A percentile compares a stretch with the other conserved stretches of the same genome.
Conservation (phyloP, 139 green algal genomes). For the Mychonastes homosphaera region DNA sequence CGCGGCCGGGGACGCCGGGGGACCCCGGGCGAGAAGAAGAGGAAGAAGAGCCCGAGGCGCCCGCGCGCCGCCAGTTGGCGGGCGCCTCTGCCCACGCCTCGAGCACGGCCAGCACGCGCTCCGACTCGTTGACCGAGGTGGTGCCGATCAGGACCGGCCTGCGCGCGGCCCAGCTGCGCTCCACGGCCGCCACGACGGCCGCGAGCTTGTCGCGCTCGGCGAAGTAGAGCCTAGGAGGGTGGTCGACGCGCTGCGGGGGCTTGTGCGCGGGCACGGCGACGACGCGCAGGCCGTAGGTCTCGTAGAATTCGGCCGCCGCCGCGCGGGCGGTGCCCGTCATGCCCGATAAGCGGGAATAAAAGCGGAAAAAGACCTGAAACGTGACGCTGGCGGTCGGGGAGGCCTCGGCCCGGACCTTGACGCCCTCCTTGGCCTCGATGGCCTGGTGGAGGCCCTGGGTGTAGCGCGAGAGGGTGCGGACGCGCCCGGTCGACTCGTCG, state of each 20-base stretch:
- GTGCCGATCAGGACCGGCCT: slow-evolving; percentile 87
- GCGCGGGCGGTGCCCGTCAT: slow-evolving; percentile 77
- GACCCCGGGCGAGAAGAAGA: too few species aligned
- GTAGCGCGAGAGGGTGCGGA: slow-evolving; percentile 34
- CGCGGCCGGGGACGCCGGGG: too few species aligned
- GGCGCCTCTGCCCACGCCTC: too few species aligned
- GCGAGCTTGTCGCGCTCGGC: slow-evolving; percentile 13
- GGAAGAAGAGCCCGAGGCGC: too few species aligned
- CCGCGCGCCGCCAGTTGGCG: too few species aligned
- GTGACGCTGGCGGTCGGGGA: slow-evolving; percentile 35
- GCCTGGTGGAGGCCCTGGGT: slow-evolving; percentile 45
- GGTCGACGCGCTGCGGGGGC: slow-evolving; percentile 46
- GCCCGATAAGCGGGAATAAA: slow-evolving; percentile 36
- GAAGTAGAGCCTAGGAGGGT: slow-evolving; percentile 41
- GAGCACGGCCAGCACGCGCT: slow-evolving; percentile 26
- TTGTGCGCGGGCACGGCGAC: slow-evolving; percentile 72
- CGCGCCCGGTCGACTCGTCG: slow-evolving; percentile 86
- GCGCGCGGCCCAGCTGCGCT: slow-evolving; percentile 14
- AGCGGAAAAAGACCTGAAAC: slow-evolving; percentile 47
- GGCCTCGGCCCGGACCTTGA: slow-evolving; percentile 38
- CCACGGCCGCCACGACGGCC: slow-evolving; percentile 11
- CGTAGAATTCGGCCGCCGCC: slow-evolving; percentile 57
- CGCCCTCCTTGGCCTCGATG: slow-evolving; percentile 92
- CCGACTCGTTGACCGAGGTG: slow-evolving; percentile 48
- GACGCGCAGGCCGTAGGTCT: slow-evolving; percentile 48